phyloP scores from a whole-genome alignment of 2,329 filamentous ascomycete genomes.

The Domatiomyces globalis region DNA sequence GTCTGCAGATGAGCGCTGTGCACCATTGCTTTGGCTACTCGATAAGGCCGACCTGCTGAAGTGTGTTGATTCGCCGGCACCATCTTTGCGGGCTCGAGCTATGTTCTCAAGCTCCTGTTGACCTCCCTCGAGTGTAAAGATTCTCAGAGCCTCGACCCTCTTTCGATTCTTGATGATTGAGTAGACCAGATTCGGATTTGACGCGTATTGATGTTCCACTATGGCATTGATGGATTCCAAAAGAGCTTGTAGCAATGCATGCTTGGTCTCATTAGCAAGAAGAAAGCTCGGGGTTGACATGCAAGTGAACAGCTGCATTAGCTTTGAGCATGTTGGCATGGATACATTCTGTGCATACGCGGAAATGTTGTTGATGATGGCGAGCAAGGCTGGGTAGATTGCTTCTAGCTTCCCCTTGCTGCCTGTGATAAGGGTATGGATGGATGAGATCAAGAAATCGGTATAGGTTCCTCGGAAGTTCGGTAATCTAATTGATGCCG shows the following conservation, averaged over 20 bases:
- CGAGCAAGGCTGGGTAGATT: constrained; percentile 80
- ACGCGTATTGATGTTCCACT: constrained; percentile 63
- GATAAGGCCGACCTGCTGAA: constrained; percentile 29
- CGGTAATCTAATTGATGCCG: constrained; percentile 62
- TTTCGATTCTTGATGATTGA: constrained; percentile 65
- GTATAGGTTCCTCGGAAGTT: constrained; percentile 83
- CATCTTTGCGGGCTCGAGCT: constrained; percentile 15
- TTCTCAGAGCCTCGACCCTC: constrained; percentile 68
- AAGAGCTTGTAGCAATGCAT: constrained; percentile 63
- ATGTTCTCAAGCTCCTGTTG: constrained; percentile 73
- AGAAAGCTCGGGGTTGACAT: constrained; percentile 92
- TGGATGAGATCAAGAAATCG: constrained; percentile 88
- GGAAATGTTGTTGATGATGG: constrained; percentile 85
- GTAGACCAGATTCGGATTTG: constrained; percentile 70
- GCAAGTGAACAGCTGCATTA: constrained; percentile 75
- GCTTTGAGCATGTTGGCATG: constrained; percentile 58
- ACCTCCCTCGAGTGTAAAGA: constrained; percentile 82
- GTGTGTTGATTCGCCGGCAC: constrained; percentile 41
- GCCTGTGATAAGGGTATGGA: constrained; percentile 78
- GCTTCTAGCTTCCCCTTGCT: constrained; percentile 82
- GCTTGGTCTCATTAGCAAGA: constrained; percentile 82
- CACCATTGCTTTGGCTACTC: constrained; percentile 46
- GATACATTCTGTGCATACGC: constrained; percentile 70
- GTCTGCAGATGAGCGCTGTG: constrained; percentile 51
- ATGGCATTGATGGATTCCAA: constrained; percentile 82